A percentile compares a stretch with the other conserved stretches of the same genome.
These are phyloP conservation scores for Aspergillus sp. DNA, from an alignment of 2,329 filamentous ascomycete genomes.

Conservation along the genomic window DNA sequence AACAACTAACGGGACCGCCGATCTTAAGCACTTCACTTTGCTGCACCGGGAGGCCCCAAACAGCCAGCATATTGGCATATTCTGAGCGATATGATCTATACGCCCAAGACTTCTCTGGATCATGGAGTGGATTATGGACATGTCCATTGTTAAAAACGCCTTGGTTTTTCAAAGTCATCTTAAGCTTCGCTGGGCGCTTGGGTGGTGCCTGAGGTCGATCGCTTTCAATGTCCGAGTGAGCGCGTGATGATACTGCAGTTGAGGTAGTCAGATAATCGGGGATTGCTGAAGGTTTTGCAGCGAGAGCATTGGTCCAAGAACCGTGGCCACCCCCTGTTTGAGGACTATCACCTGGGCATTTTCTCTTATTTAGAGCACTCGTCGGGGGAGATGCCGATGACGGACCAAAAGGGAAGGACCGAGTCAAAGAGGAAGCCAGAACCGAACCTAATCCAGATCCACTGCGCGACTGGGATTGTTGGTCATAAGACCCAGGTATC, in stretches of 20 bases:
- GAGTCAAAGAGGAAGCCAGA: conserved; percentile 36
- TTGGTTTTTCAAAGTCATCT: conserved; percentile 47
- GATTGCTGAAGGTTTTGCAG: conserved; percentile 16
- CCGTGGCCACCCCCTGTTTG: conserved; percentile 16
- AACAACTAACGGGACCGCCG: conserved; percentile 34
- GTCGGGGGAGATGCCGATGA: conserved; percentile 36
- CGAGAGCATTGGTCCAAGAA: conserved; percentile 20
- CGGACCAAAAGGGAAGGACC: conserved; percentile 35
- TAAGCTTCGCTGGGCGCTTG: conserved; percentile 30
- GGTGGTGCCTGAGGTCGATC: conserved; percentile 19
- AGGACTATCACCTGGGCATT: conserved; percentile 29
- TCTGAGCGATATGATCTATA: conserved; percentile 46
- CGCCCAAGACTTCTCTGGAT: conserved; percentile 38
- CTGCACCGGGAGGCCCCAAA: conserved; percentile 48
- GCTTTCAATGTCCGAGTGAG: conserved; percentile 31
- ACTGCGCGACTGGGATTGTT: conserved; percentile 28
- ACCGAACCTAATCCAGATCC: conserved; percentile 34
- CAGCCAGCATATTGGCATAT: conserved; percentile 51
- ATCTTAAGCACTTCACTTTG: conserved; percentile 52
- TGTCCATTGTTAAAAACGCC: conserved; percentile 45
- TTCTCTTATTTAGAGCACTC: conserved; percentile 25
- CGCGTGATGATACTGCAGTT: conserved; percentile 21
- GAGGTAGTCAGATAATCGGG: conserved; percentile 23
- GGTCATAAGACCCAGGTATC: conserved; percentile 34
- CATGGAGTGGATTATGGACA: conserved; percentile 40